phyloP scores from a whole-genome alignment of 2,329 filamentous ascomycete species.

The Colletotrichum shisoi region DNA sequence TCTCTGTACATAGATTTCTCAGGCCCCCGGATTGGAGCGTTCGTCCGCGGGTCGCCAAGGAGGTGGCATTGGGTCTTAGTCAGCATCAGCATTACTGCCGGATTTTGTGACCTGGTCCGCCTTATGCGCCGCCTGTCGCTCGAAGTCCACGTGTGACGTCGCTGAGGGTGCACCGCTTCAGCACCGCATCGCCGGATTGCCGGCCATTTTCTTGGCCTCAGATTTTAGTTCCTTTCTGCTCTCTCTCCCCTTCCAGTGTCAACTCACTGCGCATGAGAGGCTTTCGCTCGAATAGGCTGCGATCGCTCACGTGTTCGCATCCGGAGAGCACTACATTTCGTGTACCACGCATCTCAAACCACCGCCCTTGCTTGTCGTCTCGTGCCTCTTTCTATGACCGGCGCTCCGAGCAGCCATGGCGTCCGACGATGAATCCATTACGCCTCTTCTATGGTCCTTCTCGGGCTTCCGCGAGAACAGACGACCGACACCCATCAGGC shows the following conservation, averaged over 20 bases:
- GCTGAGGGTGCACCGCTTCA: constrained; percentile 36
- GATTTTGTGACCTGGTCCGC: constrained; percentile 21
- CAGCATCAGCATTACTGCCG: constrained; percentile 30
- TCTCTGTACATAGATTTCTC: neutral
- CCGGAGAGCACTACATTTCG: neutral
- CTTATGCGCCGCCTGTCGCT: constrained; percentile 24
- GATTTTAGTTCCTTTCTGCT: neutral
- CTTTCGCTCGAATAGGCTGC: constrained; percentile 23
- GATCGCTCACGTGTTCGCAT: neutral
- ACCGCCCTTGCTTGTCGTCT: neutral
- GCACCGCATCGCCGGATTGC: constrained; percentile 33
- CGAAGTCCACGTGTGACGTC: constrained; percentile 34
- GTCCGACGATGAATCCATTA: constrained; percentile 32
- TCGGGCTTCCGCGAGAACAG: constrained; percentile 35
- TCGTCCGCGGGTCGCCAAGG: neutral
- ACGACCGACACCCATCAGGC: constrained; percentile 31
- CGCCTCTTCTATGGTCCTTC: constrained; percentile 36
- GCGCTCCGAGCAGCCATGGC: constrained; percentile 17
- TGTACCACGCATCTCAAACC: neutral
- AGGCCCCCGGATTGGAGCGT: neutral
- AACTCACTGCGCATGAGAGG: neutral
- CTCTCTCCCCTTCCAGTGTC: neutral
- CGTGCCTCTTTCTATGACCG: constrained; percentile 1
- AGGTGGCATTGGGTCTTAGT: constrained; percentile 18
- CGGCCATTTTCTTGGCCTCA: constrained; percentile 23